Base-by-base conservation (phyloP, 2,329 filamentous ascomycete species). In the Moelleriella libera region DNA sequence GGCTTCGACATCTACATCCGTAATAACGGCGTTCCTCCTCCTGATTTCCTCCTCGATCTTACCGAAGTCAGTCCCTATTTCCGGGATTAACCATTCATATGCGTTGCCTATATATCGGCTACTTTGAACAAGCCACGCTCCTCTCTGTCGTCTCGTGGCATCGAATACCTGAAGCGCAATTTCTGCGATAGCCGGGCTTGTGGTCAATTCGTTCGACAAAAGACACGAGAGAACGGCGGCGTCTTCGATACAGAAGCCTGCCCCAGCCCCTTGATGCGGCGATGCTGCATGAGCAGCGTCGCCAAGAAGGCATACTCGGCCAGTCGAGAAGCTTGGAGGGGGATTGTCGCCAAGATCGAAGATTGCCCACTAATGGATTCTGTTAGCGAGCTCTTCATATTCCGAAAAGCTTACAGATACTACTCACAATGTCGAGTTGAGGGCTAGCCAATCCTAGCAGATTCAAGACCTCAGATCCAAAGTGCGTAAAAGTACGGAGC, bases 251-350 rank as follows among this genome's bases (percentile, higher is more conserved):
- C 46, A 45, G 40, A 47, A 46, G 2, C 48, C 48, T 1, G 47
- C 49, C 5, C 47, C 47, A 39, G 44, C 49, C 5, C 49, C 49
- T 3, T 47, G 47, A 34, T 49, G 47, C 12, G 49, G 47, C 6
- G 49, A 48, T 4, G 46, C 46, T 11, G 49, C 49, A 31, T 50
- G 47, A 4, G 49, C 49, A 31, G 49, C 49, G 47, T 50, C 49
- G 43, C 49, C 49, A 9, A 50, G 46, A 14, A 50, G 49, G 43
- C 47, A 48, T 12, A 46, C 49, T 39, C 44, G 34, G 2, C 39
- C 47, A 10, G 37, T 41, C 1, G 41, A 37, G 11, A 46, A 46
- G 4, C 46, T 44, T 6, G 49, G 49, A 12, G 49, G 49, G 2
- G 49, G 49, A 12, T 50, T 44, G 5, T 48, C 40, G 21, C 37